Base-by-base conservation (phyloP, 148 eudicot genomes). In the Spergularia marina region DNA sequence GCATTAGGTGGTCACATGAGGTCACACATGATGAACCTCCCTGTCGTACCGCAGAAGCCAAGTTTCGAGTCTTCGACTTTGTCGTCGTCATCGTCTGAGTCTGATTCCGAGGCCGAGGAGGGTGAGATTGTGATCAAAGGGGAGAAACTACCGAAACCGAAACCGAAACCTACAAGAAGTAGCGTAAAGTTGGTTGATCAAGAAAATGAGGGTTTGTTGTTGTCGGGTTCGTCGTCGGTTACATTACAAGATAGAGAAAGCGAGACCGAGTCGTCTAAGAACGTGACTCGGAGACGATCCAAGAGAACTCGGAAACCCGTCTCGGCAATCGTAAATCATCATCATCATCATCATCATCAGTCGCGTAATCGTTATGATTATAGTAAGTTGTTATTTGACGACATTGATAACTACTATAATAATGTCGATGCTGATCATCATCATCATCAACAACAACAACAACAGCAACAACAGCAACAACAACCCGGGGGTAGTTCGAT, bases 1-100 rank as follows among this genome's bases (percentile, higher is more conserved):
- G 96, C 96, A 54, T 76, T 93, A 20, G 98, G 98, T n/a, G 96
- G 93, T 5, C 98, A 93, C 69, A 93, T 93, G 98, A 91, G 91
- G 81, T 90, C 91, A 57, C 98, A 93, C 78, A 80, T 87, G 87
- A 60, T 86, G 86, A 86, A 81, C 74, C 76, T 71, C 1, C 77
- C 70, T 12, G 9, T 44, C 44, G 73, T 76, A 40, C 75, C 81
- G 4, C 75, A 65, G 15, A 69, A 70, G 52, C 57, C 79, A 16
- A 54, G 15, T 65, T 49, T 52, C 53, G 77, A 71, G 52, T 18
- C 62, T 0, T 76, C 71, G 53, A 74, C 85, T 8, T 21, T 67
- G 12, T 18, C 70, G 2, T 74, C 77, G 3, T 60, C 82, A 1
- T 63, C 86, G 0, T 47, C 81, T 4, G 74, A 79, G 4, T 70